Base-by-base conservation (phyloP, 2,329 filamentous ascomycete genomes). In the Grosmannia penicillata region DNA sequence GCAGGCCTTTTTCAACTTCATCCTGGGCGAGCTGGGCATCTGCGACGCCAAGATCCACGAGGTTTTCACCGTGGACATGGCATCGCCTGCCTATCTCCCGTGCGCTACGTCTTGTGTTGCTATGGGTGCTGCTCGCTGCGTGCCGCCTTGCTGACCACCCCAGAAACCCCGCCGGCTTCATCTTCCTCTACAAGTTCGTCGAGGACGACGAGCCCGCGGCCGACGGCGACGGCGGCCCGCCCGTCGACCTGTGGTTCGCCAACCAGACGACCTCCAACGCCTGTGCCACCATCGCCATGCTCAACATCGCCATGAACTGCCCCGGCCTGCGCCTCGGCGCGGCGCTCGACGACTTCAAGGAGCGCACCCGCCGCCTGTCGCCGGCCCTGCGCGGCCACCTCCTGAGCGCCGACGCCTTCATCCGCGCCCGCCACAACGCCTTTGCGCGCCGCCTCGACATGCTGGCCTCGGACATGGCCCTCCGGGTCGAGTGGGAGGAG, bases 301-400 rank as follows among this genome's bases (percentile, higher is more conserved):
- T 95, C 49, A 96, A 96, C 51, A 93, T 95, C 43, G 63, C 94
- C 52, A 93, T 94, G 72, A 96, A 96, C 53, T 68, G 77, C 19
- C 62, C 72, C 0, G 65, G 63, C 0, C 57, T 85, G 4, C 60
- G 75, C 10, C 67, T 95, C 6, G 85, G 86, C 4, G 59, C 72
- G n/a, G 66, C 78, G 42, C 67, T 96, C 2, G 57, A 65, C 22
- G 59, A 65, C 13, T 93, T 96, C 61, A 89, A 83, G 49, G 61
- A 75, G 1, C 73, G 75, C 27, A 93, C 87, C 0, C 63, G 62
- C 45, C 52, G 66, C 13, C 70, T 94, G 44, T 70, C 72, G 14
- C 80, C 87, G 2, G 69, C 80, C 7, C 65, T 83, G 22, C 75
- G 86, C 31, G 91, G 89, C 10, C 69, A 87, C 51, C 70, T 75